phyloP scores from a whole-genome alignment of 2,329 filamentous ascomycete genomes.

The Diaporthe sp. region DNA sequence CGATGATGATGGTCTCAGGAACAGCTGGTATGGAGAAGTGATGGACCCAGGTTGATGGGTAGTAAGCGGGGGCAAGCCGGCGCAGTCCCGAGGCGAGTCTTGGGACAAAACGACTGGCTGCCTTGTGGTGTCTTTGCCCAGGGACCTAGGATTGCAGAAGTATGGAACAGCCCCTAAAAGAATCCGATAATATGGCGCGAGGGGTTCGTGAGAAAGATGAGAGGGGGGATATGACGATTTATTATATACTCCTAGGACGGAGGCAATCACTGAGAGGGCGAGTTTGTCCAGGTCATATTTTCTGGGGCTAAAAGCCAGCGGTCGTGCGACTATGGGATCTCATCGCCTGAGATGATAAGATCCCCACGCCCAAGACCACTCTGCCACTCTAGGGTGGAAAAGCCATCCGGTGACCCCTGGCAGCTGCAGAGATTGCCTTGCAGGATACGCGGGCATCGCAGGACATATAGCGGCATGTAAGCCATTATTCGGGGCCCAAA shows the following conservation, averaged over 20 bases:
- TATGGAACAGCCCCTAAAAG: not conserved
- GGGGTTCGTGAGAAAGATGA: fast-evolving
- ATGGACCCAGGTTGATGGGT: conserved; percentile 20
- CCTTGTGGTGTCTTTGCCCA: not conserved
- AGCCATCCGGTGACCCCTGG: conserved; percentile 31
- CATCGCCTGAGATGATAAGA: conserved; percentile 24
- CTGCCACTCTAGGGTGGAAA: not conserved
- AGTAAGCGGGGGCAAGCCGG: not conserved
- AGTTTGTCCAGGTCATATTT: conserved; percentile 17
- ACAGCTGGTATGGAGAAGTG: conserved; percentile 26
- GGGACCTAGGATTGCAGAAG: not conserved
- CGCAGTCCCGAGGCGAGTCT: not conserved
- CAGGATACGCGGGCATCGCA: conserved; percentile 19
- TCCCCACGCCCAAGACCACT: conserved; percentile 25
- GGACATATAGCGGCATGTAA: conserved; percentile 20
- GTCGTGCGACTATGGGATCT: conserved; percentile 41
- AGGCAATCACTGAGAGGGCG: not conserved
- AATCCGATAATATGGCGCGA: not conserved
- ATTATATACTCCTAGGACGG: not conserved
- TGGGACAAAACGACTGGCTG: not conserved
- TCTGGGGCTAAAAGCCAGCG: conserved; percentile 30
- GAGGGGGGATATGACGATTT: not conserved
- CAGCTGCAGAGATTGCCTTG: conserved; percentile 25
- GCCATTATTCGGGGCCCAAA: not conserved
- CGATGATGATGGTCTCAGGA: conserved; percentile 4